A percentile compares a stretch with the other conserved stretches of the same genome.
Evolutionary conservation across 371 early-diverging fungal species (phyloP).

Genomic region (Rhizopus stolonifer): DNA sequence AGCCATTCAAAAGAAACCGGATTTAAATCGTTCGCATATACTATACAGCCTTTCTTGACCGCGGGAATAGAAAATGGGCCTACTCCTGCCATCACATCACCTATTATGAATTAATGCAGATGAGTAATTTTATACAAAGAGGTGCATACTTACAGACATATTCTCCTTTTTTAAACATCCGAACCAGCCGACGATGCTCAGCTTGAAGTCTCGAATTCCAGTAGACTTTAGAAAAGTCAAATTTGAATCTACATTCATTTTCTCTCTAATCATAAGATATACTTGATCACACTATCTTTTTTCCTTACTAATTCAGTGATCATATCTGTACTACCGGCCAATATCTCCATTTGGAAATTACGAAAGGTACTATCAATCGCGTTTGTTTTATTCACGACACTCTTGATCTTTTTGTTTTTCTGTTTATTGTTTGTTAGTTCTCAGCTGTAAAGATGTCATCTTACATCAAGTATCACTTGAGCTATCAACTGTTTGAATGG

Average conservation of each 20-base stretch:
- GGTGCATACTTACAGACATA: conserved; percentile 57
- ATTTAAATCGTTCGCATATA: conserved; percentile 98
- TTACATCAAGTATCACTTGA: conserved; percentile 89
- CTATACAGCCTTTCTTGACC: conserved; percentile 76
- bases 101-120: conserved; percentile 28
- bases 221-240: conserved; percentile 96
- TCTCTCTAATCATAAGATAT: conserved; percentile 66
- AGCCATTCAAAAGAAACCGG: conserved; percentile 86
- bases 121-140: not conserved
- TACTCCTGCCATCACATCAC: conserved; percentile 97
- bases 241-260: conserved; percentile 83
- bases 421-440: conserved; percentile 15
- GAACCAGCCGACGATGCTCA: conserved; percentile 90
- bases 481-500: conserved; percentile 92
- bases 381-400: conserved; percentile 95
- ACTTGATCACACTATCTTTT: too few species aligned
- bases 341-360: conserved; percentile 94
- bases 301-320: conserved; percentile 75
- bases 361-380: conserved; percentile 94
- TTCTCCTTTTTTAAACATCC: conserved; percentile 66
- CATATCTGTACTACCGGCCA: conserved; percentile 87
- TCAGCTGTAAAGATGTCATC: not conserved
- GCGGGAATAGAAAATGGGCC: conserved; percentile 99
- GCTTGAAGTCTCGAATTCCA: conserved; percentile 98
- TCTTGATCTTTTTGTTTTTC: conserved; percentile 86